Percentiles rank a stretch among this genome's conserved stretches.
phyloP scores from a whole-genome alignment of 345 rosid genomes.

The Rhodamnia argentea region DNA sequence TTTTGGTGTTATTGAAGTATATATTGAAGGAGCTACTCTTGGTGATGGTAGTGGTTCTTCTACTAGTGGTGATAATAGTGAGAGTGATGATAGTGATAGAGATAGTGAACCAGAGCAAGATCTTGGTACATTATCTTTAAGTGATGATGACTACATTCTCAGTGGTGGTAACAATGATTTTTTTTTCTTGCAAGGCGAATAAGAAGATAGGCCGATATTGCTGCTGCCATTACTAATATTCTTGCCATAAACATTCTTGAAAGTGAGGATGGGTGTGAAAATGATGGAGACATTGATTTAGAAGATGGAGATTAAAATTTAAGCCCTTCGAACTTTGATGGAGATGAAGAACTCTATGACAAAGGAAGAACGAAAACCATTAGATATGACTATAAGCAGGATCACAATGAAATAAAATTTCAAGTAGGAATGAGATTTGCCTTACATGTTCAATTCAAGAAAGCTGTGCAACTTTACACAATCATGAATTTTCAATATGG shows the following conservation, averaged over 20 bases:
- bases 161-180: rapidly evolving
- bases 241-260: not conserved
- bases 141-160: not conserved
- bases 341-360: not conserved
- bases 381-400: not conserved
- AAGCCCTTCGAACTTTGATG: not conserved
- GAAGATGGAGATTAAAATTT: not conserved
- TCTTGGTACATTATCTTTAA: not conserved
- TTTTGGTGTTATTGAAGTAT: not conserved
- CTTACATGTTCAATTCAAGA: not conserved
- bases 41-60: not conserved
- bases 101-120: not conserved
- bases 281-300: not conserved
- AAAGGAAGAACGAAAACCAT: not conserved
- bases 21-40: not conserved
- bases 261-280: not conserved
- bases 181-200: not conserved
- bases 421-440: not conserved
- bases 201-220: rapidly evolving
- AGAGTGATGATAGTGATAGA: not conserved
- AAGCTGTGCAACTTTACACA: not conserved
- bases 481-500: not conserved
- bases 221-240: not conserved
- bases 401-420: not conserved
- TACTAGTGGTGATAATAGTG: not conserved